phyloP scores from a whole-genome alignment of 2,329 filamentous ascomycete genomes.

The Nigrospora sphaerica region DNA sequence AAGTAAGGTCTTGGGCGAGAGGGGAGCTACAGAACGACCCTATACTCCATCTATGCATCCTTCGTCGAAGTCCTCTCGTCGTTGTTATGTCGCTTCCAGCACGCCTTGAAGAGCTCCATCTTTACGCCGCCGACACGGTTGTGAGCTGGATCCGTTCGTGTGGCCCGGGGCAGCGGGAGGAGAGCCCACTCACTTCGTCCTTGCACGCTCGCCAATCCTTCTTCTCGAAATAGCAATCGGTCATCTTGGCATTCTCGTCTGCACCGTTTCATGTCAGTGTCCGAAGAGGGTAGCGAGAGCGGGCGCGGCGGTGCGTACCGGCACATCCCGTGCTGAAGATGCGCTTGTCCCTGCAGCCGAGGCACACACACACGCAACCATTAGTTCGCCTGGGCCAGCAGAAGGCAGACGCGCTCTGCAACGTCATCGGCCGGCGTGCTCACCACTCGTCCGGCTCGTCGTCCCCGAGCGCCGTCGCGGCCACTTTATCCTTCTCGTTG shows the following conservation, averaged over 20 bases:
- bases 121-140: slow-evolving; percentile 27
- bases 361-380: slow-evolving; percentile 2
- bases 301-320: slow-evolving; percentile 42
- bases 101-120: slow-evolving; percentile 86
- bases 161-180: neutral
- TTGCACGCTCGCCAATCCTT: slow-evolving; percentile 92
- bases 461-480: slow-evolving; percentile 45
- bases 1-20: no score
- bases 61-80: slow-evolving; percentile 73
- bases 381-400: neutral
- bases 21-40: no score
- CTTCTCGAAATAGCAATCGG: slow-evolving; percentile 92
- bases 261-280: slow-evolving; percentile 1
- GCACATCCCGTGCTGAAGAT: slow-evolving; percentile 95
- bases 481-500: slow-evolving; percentile 40
- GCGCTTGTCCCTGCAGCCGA: slow-evolving; percentile 73
- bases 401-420: neutral
- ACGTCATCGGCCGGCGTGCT: slow-evolving; percentile 16
- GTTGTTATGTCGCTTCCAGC: slow-evolving; percentile 89
- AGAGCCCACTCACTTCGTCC: slow-evolving; percentile 61
- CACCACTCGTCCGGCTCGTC: slow-evolving; percentile 97
- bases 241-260: slow-evolving; percentile 88
- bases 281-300: neutral
- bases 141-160: slow-evolving; percentile 1
- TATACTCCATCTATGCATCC: slow-evolving; percentile 37